These are phyloP conservation scores for Solanum sitiens DNA, from an alignment of 257 asterid species.

Conservation along the genomic window DNA sequence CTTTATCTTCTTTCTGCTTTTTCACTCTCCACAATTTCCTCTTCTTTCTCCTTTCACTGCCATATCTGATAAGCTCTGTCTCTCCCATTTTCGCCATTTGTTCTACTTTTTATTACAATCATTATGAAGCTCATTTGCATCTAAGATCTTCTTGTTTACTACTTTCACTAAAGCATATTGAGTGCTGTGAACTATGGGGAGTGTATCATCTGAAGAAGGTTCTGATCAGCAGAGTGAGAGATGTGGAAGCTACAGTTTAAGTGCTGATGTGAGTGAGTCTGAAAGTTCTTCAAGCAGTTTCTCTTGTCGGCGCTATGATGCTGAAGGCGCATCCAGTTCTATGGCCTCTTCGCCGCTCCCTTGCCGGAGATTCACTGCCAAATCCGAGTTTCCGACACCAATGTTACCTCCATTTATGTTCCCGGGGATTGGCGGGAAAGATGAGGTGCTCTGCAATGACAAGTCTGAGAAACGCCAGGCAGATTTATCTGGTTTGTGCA, in stretches of 20 bases:
- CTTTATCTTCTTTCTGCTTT: slow-evolving; percentile 25
- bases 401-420: slow-evolving; percentile 50
- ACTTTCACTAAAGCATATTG: neutral
- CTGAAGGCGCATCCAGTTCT: slow-evolving; percentile 54
- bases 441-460: slow-evolving; percentile 53
- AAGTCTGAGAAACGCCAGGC: slow-evolving; percentile 37
- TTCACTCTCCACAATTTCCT: slow-evolving; percentile 19
- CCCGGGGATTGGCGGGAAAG: slow-evolving; percentile 64
- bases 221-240: slow-evolving; percentile 53
- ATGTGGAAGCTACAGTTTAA: slow-evolving; percentile 78
- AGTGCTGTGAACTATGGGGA: slow-evolving; percentile 30
- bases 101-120: neutral
- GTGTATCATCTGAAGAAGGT: slow-evolving; percentile 73
- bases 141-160: neutral
- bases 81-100: neutral
- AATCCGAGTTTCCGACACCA: slow-evolving; percentile 29
- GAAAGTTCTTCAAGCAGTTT: slow-evolving; percentile 48
- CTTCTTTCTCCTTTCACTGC: neutral
- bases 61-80: neutral
- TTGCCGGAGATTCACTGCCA: neutral
- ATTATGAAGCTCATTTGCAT: neutral
- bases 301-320: slow-evolving; percentile 29
- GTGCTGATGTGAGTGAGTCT: slow-evolving; percentile 96
- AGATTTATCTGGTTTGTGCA: slow-evolving; percentile 70
- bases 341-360: slow-evolving; percentile 49